Evolutionary conservation across 73 alveolate species (phyloP).

Genomic region (Paramecium primaurelia): DNA sequence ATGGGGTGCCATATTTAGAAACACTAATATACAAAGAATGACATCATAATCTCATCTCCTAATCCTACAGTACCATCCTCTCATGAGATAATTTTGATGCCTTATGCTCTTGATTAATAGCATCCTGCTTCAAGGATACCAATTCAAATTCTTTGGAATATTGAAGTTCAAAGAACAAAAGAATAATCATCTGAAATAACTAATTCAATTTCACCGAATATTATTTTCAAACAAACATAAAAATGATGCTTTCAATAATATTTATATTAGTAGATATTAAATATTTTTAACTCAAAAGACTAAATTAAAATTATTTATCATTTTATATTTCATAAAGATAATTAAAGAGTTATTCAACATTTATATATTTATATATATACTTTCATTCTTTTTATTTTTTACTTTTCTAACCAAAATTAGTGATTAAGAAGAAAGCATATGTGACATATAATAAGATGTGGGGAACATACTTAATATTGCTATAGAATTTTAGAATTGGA

Average conservation of each 20-base stretch:
- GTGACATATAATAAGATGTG: not conserved
- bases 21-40: not conserved
- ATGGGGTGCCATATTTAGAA: not conserved
- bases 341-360: not conserved
- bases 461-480: not conserved
- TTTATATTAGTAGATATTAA: not conserved
- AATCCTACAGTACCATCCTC: not conserved
- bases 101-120: not conserved
- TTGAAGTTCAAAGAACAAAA: not conserved
- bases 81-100: not conserved
- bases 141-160: not conserved
- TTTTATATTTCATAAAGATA: not conserved
- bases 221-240: not conserved
- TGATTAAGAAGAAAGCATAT: slow-evolving; percentile 14
- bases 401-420: slow-evolving; percentile 50
- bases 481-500: not conserved
- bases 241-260: not conserved
- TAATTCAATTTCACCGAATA: not conserved
- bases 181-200: not conserved
- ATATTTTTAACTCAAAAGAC: not conserved
- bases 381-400: slow-evolving; percentile 15
- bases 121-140: not conserved
- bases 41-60: not conserved
- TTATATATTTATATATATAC: not conserved
- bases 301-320: not conserved